Evolutionary conservation across 139 green algal genomes (phyloP), one percentile per base, ranked within the genome.

Genomic region (Penium margaritaceum): DNA sequence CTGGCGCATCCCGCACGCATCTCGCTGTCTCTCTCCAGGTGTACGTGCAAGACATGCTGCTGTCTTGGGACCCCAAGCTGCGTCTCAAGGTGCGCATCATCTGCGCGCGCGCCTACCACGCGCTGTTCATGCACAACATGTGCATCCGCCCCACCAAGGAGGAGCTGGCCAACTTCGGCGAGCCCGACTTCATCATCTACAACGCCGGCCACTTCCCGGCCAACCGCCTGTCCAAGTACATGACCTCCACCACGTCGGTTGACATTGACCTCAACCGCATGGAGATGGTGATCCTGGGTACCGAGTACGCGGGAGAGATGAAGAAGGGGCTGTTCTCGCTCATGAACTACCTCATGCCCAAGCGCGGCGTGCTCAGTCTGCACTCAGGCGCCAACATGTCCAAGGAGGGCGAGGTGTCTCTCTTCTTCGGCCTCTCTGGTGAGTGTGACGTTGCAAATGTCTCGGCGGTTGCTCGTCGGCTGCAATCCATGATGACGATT

Each of bases 131-230:
- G 86, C 83, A 91, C 86, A 97, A 17, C 67, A 75, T 43, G 67
- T 75, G 67, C 62, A 97, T 97, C 46, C 63, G 66, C 0, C 74
- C 77, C 19, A 91, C 81, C 2, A 46, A 83, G 14, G 78, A 90
- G 57, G 89, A 97, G 87, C 84, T 97, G 9, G 41, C n/a, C 15
- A 87, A 88, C 17, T 79, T 79, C 58, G 89, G 88, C 7, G 92
- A 88, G 68, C 92, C 92, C 1, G 91, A 97, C 75, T 95, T 97
- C 78, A 91, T 88, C 2, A 96, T 96, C 71, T 94, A 93, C 85
- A 97, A 96, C 81, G 92, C 88, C 37, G 90, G 90, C 34, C 85
- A 85, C 30, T 93, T 94, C 86, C 87, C 88, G 34, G 90, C 85
- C 76, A 92, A 96, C 86, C 81, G 91, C 91, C 83, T 84, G 75